phyloP scores from a whole-genome alignment of 139 green algal genomes.

The Monoraphidium neglectum region DNA sequence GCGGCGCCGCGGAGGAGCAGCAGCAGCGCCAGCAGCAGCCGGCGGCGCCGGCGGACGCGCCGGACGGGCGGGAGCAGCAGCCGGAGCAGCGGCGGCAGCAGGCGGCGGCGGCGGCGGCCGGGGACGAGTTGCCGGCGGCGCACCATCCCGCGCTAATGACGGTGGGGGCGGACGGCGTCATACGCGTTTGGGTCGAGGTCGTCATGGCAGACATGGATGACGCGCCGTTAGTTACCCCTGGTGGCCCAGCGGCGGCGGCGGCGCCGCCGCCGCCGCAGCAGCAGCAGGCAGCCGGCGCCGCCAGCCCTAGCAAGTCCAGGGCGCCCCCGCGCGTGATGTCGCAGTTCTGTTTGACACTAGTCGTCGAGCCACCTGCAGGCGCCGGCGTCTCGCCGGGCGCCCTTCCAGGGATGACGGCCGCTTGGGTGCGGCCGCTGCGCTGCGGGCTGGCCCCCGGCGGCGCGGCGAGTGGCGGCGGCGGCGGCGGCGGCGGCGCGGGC shows the following conservation, averaged over 20 bases:
- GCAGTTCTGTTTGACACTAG: constrained; percentile 68
- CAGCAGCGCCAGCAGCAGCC: background rate
- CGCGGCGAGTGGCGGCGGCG: background rate
- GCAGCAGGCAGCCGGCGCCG: constrained; percentile 7
- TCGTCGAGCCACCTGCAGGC: constrained; percentile 60
- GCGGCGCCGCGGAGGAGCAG: background rate
- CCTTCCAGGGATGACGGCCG: background rate
- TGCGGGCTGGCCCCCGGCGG: background rate
- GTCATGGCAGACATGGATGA: constrained; percentile 31
- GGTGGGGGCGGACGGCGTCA: constrained; percentile 48
- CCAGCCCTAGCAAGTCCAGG: too few relatives aligned
- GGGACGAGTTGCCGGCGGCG: background rate
- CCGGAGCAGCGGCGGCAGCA: background rate
- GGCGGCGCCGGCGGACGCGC: background rate
- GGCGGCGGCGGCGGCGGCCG: background rate
- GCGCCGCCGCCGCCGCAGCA: background rate
- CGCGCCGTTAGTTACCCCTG: background rate
- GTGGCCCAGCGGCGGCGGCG: constrained; percentile 11
- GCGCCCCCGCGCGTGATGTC: constrained; percentile 28
- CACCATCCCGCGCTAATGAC: constrained; percentile 64
- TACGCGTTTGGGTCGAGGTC: constrained; percentile 72
- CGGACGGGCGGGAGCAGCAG: background rate
- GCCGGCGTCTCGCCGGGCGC: constrained; percentile 46
- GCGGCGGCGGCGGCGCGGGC: background rate
- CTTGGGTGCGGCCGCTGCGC: background rate